These are phyloP conservation scores for Vickermania ingenoplastis DNA, from an alignment of 208 protist genomes.

Conservation along the genomic window DNA sequence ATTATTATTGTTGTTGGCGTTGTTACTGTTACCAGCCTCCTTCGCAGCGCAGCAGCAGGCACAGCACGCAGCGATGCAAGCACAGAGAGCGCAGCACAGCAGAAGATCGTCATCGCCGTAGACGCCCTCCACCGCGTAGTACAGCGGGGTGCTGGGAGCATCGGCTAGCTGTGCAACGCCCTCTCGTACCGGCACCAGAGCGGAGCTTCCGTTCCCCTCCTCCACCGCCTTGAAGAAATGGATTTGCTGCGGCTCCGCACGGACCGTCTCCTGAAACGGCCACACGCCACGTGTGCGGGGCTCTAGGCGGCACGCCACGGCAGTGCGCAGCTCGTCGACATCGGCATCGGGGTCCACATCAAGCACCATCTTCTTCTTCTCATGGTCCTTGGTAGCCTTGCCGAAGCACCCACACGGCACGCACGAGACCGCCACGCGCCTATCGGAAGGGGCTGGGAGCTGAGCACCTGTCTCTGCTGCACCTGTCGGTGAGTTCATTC, in stretches of 20 bases:
- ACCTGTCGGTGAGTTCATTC: too few species aligned
- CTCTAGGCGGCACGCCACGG: neutral
- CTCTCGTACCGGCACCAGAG: neutral
- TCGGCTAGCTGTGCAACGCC: neutral
- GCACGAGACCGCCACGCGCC: too few species aligned
- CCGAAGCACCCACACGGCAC: neutral
- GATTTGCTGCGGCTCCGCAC: neutral
- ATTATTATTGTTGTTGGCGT: neutral
- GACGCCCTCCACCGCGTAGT: neutral
- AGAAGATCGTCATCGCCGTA: neutral
- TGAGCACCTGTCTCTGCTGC: too few species aligned
- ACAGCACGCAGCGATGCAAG: constrained; percentile 14
- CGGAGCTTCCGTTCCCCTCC: neutral
- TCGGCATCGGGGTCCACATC: neutral
- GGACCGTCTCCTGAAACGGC: neutral
- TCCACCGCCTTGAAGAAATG: neutral
- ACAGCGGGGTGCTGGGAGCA: neutral
- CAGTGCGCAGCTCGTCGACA: neutral
- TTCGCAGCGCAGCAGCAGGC: neutral
- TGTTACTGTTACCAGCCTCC: neutral
- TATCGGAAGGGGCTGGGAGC: too few species aligned
- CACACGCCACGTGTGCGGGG: neutral
- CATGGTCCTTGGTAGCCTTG: neutral
- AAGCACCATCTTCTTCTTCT: neutral
- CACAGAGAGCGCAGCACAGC: constrained; percentile 8